Conservation (phyloP, 2,329 filamentous ascomycete species). For the Botrytis byssoidea region DNA sequence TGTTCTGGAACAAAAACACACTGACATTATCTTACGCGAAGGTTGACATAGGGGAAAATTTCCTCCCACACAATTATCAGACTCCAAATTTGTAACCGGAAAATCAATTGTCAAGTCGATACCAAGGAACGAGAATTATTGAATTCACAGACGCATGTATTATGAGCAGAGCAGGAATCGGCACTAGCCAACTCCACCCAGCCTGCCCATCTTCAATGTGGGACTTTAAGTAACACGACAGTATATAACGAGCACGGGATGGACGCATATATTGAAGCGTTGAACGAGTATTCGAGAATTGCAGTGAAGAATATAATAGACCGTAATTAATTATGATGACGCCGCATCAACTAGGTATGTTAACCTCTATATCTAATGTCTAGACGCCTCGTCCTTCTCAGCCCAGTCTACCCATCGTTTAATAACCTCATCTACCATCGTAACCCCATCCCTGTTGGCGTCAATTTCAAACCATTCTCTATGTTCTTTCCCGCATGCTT, state of each 20-base stretch:
- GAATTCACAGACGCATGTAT: background rate
- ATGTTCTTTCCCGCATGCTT: constrained; percentile 79
- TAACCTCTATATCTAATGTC: constrained; percentile 23
- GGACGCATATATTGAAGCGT: background rate
- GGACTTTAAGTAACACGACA: background rate
- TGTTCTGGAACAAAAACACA: background rate
- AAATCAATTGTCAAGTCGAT: background rate
- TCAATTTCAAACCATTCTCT: constrained; percentile 94
- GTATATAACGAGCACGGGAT: background rate
- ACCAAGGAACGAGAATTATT: background rate
- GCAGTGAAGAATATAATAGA: background rate
- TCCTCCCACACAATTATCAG: background rate
- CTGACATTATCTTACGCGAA: background rate
- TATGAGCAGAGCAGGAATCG: background rate
- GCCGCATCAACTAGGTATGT: background rate
- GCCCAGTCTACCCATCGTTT: constrained; percentile 81
- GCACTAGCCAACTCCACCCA: background rate
- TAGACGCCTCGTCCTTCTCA: constrained; percentile 24
- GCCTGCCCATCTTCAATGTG: background rate
- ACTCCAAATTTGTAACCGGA: background rate
- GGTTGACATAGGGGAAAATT: background rate
- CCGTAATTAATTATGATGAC: background rate
- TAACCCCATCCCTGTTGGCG: constrained; percentile 68
- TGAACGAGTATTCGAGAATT: background rate
- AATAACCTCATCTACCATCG: constrained; percentile 68